A percentile compares a stretch with the other conserved stretches of the same genome.
These are phyloP conservation scores for Amborella trichopoda DNA, from an alignment of 164 flowering plant species.

Conservation along the genomic window DNA sequence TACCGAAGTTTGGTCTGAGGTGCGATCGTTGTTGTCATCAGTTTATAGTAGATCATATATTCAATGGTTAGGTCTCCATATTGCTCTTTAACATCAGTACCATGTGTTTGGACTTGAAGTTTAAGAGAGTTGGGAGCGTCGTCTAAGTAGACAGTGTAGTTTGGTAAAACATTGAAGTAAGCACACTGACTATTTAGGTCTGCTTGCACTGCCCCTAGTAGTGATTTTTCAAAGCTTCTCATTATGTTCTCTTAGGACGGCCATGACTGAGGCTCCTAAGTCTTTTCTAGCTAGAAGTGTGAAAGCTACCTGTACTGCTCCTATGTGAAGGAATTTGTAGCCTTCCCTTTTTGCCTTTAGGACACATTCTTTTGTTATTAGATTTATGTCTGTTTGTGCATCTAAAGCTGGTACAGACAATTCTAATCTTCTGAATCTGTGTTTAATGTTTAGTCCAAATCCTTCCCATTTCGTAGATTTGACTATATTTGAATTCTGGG, in stretches of 20 bases:
- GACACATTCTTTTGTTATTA: neutral
- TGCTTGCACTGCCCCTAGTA: neutral
- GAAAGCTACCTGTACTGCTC: conserved; percentile 1
- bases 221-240: neutral
- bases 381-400: neutral
- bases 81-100: neutral
- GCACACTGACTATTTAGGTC: neutral
- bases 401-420: neutral
- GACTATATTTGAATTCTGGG: neutral
- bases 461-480: neutral
- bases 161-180: neutral
- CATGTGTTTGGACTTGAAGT: conserved; percentile 1
- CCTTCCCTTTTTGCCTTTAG: neutral
- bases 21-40: neutral
- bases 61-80: neutral
- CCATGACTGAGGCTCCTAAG: conserved; percentile 1
- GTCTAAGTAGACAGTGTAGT: neutral
- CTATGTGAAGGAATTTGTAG: neutral
- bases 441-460: neutral
- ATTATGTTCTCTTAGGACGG: neutral
- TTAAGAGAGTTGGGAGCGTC: conserved; percentile 1
- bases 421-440: neutral
- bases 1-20: neutral
- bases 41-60: neutral
- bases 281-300: neutral